These are phyloP conservation scores for Euphrasia confusa DNA, from an alignment of 257 asterid genomes.

Conservation along the genomic window DNA sequence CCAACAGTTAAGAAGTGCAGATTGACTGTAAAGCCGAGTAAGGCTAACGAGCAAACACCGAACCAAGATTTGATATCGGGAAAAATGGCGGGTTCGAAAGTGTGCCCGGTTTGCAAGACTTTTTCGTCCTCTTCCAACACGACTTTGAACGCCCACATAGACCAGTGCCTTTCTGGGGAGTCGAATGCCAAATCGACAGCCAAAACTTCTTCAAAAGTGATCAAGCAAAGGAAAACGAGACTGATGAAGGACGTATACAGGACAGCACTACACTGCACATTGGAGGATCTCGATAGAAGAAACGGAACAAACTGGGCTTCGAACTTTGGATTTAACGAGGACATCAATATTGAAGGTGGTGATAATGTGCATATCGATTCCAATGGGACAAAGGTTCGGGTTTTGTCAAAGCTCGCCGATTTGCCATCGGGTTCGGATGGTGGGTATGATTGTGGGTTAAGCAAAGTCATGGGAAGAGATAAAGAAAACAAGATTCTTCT, in stretches of 20 bases:
- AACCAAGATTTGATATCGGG: conserved; percentile 52
- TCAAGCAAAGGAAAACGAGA: conserved; percentile 64
- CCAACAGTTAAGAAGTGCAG: conserved; percentile 58
- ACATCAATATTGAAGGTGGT: conserved; percentile 38
- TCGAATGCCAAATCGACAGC: conserved; percentile 38
- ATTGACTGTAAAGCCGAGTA: conserved; percentile 45
- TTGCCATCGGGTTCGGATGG: conserved; percentile 28
- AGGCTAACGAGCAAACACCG: conserved; percentile 32
- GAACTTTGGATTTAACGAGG: conserved; percentile 35
- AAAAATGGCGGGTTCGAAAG: conserved; percentile 77
- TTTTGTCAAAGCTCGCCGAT: conserved; percentile 57
- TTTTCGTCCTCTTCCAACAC: conserved; percentile 94
- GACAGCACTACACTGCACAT: conserved; percentile 59
- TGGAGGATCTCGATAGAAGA: conserved; percentile 92
- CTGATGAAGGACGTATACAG: conserved; percentile 69
- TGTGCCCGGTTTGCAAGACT: conserved; percentile 93
- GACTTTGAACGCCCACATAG: conserved; percentile 93
- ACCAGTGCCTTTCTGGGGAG: conserved; percentile 87
- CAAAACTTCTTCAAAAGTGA: conserved; percentile 35
- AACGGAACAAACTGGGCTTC: conserved; percentile 82
- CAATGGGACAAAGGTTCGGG: conserved; percentile 74
- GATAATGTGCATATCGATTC: conserved; percentile 68
- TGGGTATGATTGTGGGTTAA: conserved; percentile 30
- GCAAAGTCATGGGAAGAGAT: conserved; percentile 36
- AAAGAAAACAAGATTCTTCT: conserved; percentile 36